These are phyloP conservation scores for Puccinia horiana DNA, from an alignment of 1,284 basidiomycete species.

Conservation along the genomic window DNA sequence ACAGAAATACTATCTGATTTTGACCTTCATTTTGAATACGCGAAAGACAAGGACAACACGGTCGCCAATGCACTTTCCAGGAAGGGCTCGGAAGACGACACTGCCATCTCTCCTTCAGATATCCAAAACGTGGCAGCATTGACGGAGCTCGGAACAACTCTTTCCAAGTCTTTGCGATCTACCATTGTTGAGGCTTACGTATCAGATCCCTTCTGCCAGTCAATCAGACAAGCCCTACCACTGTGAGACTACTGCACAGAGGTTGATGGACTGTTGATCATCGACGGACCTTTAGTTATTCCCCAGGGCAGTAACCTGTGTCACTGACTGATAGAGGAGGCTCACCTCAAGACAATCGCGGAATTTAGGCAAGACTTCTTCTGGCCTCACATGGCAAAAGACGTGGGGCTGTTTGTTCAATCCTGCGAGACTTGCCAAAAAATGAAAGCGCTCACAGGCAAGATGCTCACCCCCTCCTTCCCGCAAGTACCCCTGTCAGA, in stretches of 20 bases:
- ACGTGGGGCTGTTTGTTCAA: not conserved
- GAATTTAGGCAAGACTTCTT: slow-evolving; percentile 58
- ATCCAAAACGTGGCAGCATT: not conserved
- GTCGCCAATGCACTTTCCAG: slow-evolving; percentile 60
- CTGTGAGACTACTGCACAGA: not conserved
- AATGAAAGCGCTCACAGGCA: slow-evolving; percentile 43
- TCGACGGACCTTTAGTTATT: slow-evolving; percentile 57
- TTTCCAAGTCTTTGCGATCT: slow-evolving; percentile 50
- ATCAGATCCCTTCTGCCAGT: slow-evolving; percentile 55
- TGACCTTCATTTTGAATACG: slow-evolving; percentile 50
- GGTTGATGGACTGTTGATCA: slow-evolving; percentile 56
- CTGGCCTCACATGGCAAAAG: slow-evolving; percentile 60
- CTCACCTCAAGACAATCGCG: slow-evolving; percentile 59
- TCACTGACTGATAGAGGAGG: slow-evolving; percentile 55
- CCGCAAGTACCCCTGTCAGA: slow-evolving; percentile 35
- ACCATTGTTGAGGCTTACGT: slow-evolving; percentile 57
- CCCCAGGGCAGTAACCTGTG: slow-evolving; percentile 53
- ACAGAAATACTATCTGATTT: slow-evolving; percentile 59
- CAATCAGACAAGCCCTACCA: slow-evolving; percentile 51
- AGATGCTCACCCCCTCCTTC: slow-evolving; percentile 35
- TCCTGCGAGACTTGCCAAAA: slow-evolving; percentile 49
- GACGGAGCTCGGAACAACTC: not conserved
- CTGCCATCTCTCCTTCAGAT: no score
- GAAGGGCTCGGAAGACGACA: not conserved
- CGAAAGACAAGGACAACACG: slow-evolving; percentile 57